Conservation (phyloP, 2,329 filamentous ascomycete species). For the Gremmenia infestans region DNA sequence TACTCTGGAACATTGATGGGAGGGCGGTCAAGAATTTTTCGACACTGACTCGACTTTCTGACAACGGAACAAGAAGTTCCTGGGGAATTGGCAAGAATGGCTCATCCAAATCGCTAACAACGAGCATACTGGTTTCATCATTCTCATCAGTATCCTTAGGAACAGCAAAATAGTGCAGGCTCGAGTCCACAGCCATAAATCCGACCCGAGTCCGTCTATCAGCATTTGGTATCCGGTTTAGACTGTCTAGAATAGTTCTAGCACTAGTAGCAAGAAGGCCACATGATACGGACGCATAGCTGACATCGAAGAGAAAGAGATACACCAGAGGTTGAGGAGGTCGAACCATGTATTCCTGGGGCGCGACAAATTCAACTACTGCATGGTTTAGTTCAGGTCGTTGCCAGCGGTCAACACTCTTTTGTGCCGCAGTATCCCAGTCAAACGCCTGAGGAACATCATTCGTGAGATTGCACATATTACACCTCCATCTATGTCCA, state of each 20-base stretch:
- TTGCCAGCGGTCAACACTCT: constrained; percentile 88
- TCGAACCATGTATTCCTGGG: constrained; percentile 98
- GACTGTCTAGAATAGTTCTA: constrained; percentile 87
- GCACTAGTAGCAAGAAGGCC: constrained; percentile 89
- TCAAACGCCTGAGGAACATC: constrained; percentile 99
- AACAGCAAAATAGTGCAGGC: constrained; percentile 92
- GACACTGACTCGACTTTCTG: constrained; percentile 84
- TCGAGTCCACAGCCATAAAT: constrained; percentile 92
- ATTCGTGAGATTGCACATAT: constrained; percentile 99
- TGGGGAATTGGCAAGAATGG: constrained; percentile 92
- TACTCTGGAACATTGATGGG: constrained; percentile 95
- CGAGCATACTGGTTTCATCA: constrained; percentile 82
- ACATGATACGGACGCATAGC: constrained; percentile 82
- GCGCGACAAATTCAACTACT: constrained; percentile 96
- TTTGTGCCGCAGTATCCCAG: constrained; percentile 90
- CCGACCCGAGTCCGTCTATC: constrained; percentile 88
- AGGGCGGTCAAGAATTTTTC: constrained; percentile 87
- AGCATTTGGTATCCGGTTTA: constrained; percentile 97
- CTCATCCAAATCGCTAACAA: constrained; percentile 92
- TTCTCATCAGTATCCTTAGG: constrained; percentile 83
- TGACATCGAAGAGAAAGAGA: constrained; percentile 91
- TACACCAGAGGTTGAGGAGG: constrained; percentile 94
- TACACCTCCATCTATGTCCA: constrained; percentile 96
- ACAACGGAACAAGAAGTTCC: constrained; percentile 83
- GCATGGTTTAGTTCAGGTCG: constrained; percentile 89